phyloP scores from a whole-genome alignment of 306 rosid genomes.

The cucumber (Cucumis sativus) region Cucumber_9930_V3 NC_026660.2:6184001-6184500 shows the following conservation, averaged over 20 bases:
- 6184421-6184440: too few relatives aligned
- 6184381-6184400: neutral
- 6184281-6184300: slow-evolving; percentile 12
- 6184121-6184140: neutral
- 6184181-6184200: neutral
- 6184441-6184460: neutral
- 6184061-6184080: neutral
- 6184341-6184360: too few relatives aligned
- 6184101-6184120: slow-evolving; percentile 11
- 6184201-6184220: slow-evolving; percentile 6
- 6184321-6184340: neutral
- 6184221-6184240: slow-evolving; percentile 1
- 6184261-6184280: slow-evolving; percentile 11
- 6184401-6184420: neutral
- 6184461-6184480: neutral
- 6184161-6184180: slow-evolving; percentile 11
- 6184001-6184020: too few relatives aligned
- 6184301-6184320: neutral
- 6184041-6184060: neutral
- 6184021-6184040: slow-evolving; percentile 10
- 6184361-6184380: too few relatives aligned
- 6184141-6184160: slow-evolving; percentile 12
- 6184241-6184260: neutral
- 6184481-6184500: neutral
- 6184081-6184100: slow-evolving; percentile 16